Percentiles rank a stretch among this genome's conserved stretches.
phyloP scores from a whole-genome alignment of 768 basidiomycete species.

The Boletus tomentosulus region DNA sequence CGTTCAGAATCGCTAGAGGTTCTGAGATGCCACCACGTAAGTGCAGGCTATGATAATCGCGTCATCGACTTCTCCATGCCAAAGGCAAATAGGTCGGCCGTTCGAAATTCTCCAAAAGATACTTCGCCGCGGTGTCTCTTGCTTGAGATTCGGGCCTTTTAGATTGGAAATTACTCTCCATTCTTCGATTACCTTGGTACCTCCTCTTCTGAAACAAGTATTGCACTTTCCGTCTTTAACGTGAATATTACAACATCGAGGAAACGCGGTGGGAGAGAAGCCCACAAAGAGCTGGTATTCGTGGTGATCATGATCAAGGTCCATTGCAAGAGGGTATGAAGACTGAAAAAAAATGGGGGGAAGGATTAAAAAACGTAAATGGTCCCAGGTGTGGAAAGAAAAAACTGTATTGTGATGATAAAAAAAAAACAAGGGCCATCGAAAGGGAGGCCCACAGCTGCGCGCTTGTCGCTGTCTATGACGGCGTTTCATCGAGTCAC shows the following conservation, averaged over 20 bases:
- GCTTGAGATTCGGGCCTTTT: constrained; percentile 8
- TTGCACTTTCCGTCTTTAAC: constrained; percentile 7
- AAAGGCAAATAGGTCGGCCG: constrained; percentile 2
- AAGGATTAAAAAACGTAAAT: constrained; percentile 10
- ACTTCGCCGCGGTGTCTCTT: constrained; percentile 29
- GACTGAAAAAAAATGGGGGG: neutral
- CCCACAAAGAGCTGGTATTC: constrained; percentile 12
- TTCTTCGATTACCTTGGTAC: constrained; percentile 17
- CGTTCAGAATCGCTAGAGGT: constrained; percentile 8
- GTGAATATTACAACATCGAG: constrained; percentile 13
- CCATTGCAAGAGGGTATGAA: constrained; percentile 20
- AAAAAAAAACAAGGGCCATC: constrained; percentile 1
- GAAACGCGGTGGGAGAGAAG: neutral
- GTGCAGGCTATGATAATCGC: constrained; percentile 18
- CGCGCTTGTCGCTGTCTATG: constrained; percentile 14
- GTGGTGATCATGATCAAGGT: constrained; percentile 12
- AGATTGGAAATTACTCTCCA: constrained; percentile 16
- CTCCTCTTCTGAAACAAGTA: constrained; percentile 15
- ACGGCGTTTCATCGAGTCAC: constrained; percentile 24
- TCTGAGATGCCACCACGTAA: constrained; percentile 23
- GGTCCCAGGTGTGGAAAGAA: constrained; percentile 1
- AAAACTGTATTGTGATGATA: constrained; percentile 1
- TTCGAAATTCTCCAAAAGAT: constrained; percentile 7
- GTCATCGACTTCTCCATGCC: constrained; percentile 10
- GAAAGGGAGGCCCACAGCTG: constrained; percentile 1